Evolutionary conservation across 2,329 filamentous ascomycete species (phyloP), one percentile per base, ranked within the genome.

Genomic region (Ceratocystis papillata): DNA sequence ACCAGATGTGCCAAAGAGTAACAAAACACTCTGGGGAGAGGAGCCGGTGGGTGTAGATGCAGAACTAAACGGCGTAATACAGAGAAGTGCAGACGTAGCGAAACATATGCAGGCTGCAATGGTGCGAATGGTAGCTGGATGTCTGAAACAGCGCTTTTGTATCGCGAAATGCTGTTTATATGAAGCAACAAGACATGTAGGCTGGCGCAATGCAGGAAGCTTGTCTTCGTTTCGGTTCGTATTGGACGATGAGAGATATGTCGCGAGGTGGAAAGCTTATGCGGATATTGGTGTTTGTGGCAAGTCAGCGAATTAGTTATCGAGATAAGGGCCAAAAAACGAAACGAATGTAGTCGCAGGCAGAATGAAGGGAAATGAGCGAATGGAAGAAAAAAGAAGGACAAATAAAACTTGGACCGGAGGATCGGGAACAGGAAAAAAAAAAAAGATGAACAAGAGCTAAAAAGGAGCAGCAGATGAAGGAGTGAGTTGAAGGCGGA

Each of bases 71-170:
- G 55, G 28, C n/a, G 55, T 30, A 59, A 28, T 57, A 28, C 53
- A 57, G 55, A 15, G 5, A n/a, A n/a, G 28, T 20, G 28, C 28
- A 53, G 48, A 53, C 10, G 48, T 20, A 53, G 48, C 48, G 48
- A 8, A n/a, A 25, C 48, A 25, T 25, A 25, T n/a, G n/a, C 48
- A 25, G n/a, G 48, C 1, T 12, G 48, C 7, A 41, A 28, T 53
- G 55, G 55, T 20, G 30, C 8, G 28, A 8, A 17, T 28, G 25
- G 22, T 12, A 57, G 22, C 28, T 59, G 28, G 28, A 30, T 12
- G 48, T 53, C 55, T 59, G 55, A 59, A 59, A 59, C 55, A 59
- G 55, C 55, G 48, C 20, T 25, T 28, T 59, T 59, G 55, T 59
- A 37, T 59, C 55, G 55, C 30, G 55, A 59, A 30, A 33, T 59